These are phyloP conservation scores for Cryptococcus hybrid DNA, from an alignment of 1,284 basidiomycete species.

Conservation along the genomic window DNA sequence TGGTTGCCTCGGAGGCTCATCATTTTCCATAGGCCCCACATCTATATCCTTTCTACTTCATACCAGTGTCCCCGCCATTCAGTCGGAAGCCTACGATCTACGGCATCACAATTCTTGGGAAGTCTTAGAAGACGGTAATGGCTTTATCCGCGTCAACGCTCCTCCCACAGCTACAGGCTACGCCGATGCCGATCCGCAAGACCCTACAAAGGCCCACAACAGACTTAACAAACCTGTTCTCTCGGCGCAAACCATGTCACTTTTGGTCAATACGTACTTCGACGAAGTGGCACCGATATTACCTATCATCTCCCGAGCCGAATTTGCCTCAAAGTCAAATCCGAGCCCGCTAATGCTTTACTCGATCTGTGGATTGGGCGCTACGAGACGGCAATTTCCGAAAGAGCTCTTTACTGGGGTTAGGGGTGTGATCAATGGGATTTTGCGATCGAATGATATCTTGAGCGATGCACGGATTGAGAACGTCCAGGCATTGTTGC, in stretches of 20 bases:
- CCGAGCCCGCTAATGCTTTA: conserved; percentile 69
- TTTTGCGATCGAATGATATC: conserved; percentile 87
- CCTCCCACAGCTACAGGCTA: conserved; percentile 35
- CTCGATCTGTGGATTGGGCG: conserved; percentile 87
- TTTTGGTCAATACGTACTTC: conserved; percentile 89
- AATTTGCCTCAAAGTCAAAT: conserved; percentile 64
- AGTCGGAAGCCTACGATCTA: conserved; percentile 83
- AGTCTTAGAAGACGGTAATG: conserved; percentile 73
- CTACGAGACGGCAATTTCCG: conserved; percentile 78
- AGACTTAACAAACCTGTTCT: conserved; percentile 54
- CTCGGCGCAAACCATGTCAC: conserved; percentile 69
- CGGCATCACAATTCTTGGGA: conserved; percentile 81
- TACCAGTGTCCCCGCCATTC: conserved; percentile 75
- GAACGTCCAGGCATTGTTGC: conserved; percentile 76
- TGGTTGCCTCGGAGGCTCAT: background rate
- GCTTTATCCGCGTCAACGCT: conserved; percentile 80
- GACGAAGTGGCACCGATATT: conserved; percentile 77
- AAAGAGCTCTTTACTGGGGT: conserved; percentile 80
- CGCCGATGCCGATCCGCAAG: conserved; percentile 28
- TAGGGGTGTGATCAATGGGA: conserved; percentile 75
- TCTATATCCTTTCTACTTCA: conserved; percentile 82
- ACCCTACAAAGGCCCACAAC: conserved; percentile 25
- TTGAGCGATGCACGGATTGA: conserved; percentile 79
- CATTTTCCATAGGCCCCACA: conserved; percentile 64
- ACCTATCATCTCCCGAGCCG: conserved; percentile 79